Evolutionary conservation across 2,329 filamentous ascomycete species (phyloP), one percentile per base, ranked within the genome.

Genomic region (Colletotrichum tropicale): DNA sequence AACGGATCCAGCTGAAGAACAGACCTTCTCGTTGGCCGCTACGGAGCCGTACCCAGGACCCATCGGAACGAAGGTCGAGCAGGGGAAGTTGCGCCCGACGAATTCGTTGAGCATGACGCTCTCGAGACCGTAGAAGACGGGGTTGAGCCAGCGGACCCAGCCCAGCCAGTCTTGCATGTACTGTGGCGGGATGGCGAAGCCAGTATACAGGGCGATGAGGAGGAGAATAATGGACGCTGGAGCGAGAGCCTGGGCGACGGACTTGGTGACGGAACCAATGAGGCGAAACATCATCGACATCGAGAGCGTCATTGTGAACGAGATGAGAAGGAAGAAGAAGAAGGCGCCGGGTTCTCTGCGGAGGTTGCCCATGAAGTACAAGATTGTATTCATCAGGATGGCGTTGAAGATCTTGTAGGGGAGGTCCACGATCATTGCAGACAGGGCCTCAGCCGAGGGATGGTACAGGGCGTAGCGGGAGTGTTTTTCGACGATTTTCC

Each of bases 281-380:
- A 77, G 70, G 1, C 92, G 88, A 87, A 94, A 94, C 74, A 93
- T 85, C 88, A 93, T 93, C 28, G 90, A 92, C 91, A 94, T 93
- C 66, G 88, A 87, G 77, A 94, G 80, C 0, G 90, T 92, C 12
- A 89, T 87, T 36, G 87, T 81, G 81, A 93, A 91, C 3, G 89
- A 90, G 78, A 93, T 87, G 38, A 94, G 83, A 43, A 91, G 83
- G 85, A 92, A 94, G 80, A 92, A 89, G 84, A 94, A 94, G 85
- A 93, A 94, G 1, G 89, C 82, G 12, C 89, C 89, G 2, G 92
- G 86, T 74, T 89, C 88, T 66, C 92, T 86, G 24, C 81, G 76
- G 3, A 86, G 79, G 8, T 83, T 82, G 28, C 84, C 79, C 79
- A 88, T 78, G 78, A 87, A 88, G 80, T 88, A 88, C 2, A 87